Percentiles rank a stretch among this genome's conserved stretches.
These are phyloP conservation scores for Jackrogersella multiformis DNA, from an alignment of 495 filamentous ascomycete genomes.

Conservation along the genomic window DNA sequence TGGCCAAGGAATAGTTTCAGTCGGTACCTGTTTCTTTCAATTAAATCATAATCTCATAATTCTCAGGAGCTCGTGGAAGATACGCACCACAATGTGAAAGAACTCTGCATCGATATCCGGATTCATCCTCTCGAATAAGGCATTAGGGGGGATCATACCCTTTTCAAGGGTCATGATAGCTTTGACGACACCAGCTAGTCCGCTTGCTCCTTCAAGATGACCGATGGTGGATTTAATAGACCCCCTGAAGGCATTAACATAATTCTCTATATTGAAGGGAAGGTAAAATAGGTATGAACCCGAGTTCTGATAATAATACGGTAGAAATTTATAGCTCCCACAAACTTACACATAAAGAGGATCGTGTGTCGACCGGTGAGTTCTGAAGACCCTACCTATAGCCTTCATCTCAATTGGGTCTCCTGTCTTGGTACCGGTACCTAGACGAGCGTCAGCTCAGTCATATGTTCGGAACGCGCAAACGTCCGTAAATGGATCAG, in stretches of 20 bases:
- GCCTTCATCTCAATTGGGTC: conserved; percentile 66
- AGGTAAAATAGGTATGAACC: too few relatives aligned
- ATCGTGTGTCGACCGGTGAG: conserved; percentile 32
- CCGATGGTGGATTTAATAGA: conserved; percentile 65
- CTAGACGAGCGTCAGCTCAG: conserved; percentile 3
- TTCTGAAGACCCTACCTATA: conserved; percentile 52
- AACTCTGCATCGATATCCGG: conserved; percentile 49
- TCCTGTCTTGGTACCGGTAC: conserved; percentile 63
- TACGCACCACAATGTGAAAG: conserved; percentile 38
- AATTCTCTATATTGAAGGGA: too few relatives aligned
- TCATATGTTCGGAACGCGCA: too few relatives aligned
- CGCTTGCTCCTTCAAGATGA: conserved; percentile 62
- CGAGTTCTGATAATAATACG: too few relatives aligned
- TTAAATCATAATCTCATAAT: too few relatives aligned
- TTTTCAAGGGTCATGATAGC: conserved; percentile 62
- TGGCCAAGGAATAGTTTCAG: conserved; percentile 41
- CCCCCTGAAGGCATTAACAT: too few relatives aligned
- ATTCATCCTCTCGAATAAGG: conserved; percentile 60
- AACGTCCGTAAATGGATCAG: too few relatives aligned
- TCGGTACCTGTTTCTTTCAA: conserved; percentile 40
- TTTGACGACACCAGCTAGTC: conserved; percentile 64
- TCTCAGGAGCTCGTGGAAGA: too few relatives aligned
- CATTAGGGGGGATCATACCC: conserved; percentile 53
- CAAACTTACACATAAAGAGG: conserved; percentile 51
- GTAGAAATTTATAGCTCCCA: not conserved